phyloP scores from a whole-genome alignment of 306 rosid genomes.

The Quercus ilex region DNA sequence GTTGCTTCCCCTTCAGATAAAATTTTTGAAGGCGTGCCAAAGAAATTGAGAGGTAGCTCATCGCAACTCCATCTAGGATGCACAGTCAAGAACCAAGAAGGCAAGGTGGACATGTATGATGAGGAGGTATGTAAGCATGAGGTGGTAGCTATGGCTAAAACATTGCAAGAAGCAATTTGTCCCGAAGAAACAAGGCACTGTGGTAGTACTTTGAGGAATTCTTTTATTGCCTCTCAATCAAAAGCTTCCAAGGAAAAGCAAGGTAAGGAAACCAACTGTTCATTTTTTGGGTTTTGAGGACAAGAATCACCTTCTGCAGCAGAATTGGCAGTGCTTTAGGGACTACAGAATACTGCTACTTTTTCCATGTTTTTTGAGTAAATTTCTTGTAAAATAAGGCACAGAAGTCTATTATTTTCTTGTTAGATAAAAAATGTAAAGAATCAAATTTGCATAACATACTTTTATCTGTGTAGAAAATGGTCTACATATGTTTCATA shows the following conservation, averaged over 20 bases:
- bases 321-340: neutral
- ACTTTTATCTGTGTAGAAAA: neutral
- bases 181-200: slow-evolving; percentile 20
- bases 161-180: slow-evolving; percentile 37
- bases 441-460: slow-evolving; percentile 7
- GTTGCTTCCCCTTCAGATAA: slow-evolving; percentile 37
- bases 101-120: slow-evolving; percentile 14
- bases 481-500: slow-evolving; percentile 3
- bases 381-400: neutral
- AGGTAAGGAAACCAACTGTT: slow-evolving; percentile 34
- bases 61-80: slow-evolving; percentile 12
- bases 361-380: neutral
- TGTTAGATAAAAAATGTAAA: slow-evolving; percentile 1
- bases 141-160: slow-evolving; percentile 30
- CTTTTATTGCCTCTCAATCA: slow-evolving; percentile 27
- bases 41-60: slow-evolving; percentile 51
- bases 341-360: neutral
- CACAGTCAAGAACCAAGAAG: slow-evolving; percentile 30
- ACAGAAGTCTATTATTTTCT: neutral
- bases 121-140: slow-evolving; percentile 34
- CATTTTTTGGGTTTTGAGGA: slow-evolving; percentile 21
- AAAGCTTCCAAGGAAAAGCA: slow-evolving; percentile 36
- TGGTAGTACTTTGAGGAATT: slow-evolving; percentile 22
- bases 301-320: neutral
- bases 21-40: slow-evolving; percentile 32